Conservation (phyloP, 2,329 filamentous ascomycete genomes). For the Lasiodiplodia gonubiensis region DNA sequence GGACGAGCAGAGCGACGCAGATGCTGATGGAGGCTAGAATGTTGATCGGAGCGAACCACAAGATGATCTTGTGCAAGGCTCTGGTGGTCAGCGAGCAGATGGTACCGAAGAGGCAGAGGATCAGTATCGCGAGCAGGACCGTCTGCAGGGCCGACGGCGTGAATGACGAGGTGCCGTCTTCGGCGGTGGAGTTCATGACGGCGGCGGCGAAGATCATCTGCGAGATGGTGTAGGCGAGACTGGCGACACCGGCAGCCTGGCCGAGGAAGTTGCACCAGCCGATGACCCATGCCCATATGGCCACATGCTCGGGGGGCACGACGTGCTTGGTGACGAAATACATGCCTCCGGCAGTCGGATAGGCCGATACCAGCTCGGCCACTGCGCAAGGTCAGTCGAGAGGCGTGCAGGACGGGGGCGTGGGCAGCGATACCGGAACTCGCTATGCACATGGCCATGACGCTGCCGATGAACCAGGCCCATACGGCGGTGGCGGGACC, state of each 20-base stretch:
- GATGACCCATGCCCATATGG: conserved; percentile 69
- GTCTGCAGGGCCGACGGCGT: conserved; percentile 65
- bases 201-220: conserved; percentile 68
- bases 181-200: conserved; percentile 61
- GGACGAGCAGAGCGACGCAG: conserved; percentile 62
- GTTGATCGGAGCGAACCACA: conserved; percentile 72
- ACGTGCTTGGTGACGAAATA: conserved; percentile 72
- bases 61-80: conserved; percentile 63
- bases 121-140: conserved; percentile 61
- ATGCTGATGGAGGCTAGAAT: conserved; percentile 66
- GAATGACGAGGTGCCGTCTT: conserved; percentile 59
- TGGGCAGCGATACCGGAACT: conserved; percentile 55
- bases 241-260: conserved; percentile 67
- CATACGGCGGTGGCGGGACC: conserved; percentile 69
- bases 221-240: conserved; percentile 66
- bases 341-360: conserved; percentile 68
- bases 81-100: conserved; percentile 69
- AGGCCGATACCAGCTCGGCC: conserved; percentile 69
- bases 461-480: conserved; percentile 68
- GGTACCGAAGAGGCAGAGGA: conserved; percentile 61
- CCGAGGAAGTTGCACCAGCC: conserved; percentile 72
- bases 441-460: conserved; percentile 69
- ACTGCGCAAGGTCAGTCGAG: conserved; percentile 47
- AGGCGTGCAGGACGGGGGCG: not conserved
- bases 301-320: conserved; percentile 64